These are phyloP conservation scores for Pseudonectria buxi DNA, from an alignment of 2,329 filamentous ascomycete species.

Conservation along the genomic window DNA sequence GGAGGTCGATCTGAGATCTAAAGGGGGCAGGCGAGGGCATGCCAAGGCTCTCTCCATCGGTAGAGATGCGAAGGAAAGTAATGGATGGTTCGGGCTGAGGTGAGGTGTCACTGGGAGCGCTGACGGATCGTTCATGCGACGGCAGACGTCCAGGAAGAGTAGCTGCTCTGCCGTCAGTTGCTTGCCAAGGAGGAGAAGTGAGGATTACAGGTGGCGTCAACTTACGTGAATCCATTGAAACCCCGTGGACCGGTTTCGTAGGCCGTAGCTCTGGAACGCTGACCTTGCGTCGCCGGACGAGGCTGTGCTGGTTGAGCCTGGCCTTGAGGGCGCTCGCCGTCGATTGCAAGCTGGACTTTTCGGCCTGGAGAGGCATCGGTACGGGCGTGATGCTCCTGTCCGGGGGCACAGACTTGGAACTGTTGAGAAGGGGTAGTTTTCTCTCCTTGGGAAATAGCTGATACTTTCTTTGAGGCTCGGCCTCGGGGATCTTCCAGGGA, in stretches of 20 bases:
- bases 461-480: slow-evolving; percentile 47
- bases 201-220: slow-evolving; percentile 6
- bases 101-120: slow-evolving; percentile 49
- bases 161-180: slow-evolving; percentile 36
- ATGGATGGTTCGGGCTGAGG: slow-evolving; percentile 31
- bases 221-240: slow-evolving; percentile 65
- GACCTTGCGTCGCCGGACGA: slow-evolving; percentile 53
- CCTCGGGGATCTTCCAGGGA: slow-evolving; percentile 53
- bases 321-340: slow-evolving; percentile 38
- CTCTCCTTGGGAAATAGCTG: slow-evolving; percentile 53
- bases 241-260: slow-evolving; percentile 63
- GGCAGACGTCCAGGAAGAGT: slow-evolving; percentile 61
- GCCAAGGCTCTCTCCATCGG: slow-evolving; percentile 17
- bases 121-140: slow-evolving; percentile 57
- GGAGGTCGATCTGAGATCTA: slow-evolving; percentile 10
- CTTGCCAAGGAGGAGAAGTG: background rate
- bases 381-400: slow-evolving; percentile 41
- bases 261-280: slow-evolving; percentile 59
- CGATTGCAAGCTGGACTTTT: slow-evolving; percentile 25
- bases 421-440: slow-evolving; percentile 34
- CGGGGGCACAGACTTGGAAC: slow-evolving; percentile 40
- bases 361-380: slow-evolving; percentile 32
- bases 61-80: slow-evolving; percentile 19
- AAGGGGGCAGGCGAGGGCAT: slow-evolving; percentile 16
- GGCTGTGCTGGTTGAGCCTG: slow-evolving; percentile 51